Evolutionary conservation across 202 grass and related monocot species (phyloP), one percentile per base, ranked within the genome.

Genomic region (Schoenoplectus tabernaemontani): DNA sequence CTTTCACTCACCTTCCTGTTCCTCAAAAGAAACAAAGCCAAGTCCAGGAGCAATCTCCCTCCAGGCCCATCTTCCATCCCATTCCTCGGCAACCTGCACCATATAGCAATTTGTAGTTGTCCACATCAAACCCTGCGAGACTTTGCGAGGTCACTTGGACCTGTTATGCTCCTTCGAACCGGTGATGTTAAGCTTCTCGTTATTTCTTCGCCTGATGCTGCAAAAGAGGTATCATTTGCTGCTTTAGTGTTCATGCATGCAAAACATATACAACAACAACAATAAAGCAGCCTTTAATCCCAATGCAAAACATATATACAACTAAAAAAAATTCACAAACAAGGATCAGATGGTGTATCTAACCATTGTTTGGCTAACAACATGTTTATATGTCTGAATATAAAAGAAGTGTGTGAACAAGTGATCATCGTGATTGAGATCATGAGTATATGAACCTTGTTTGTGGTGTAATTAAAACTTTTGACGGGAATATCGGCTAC

Each of bases 71-170:
- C 38, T 11, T 15, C 38, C 12, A 72, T 57, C 11, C 86, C 86
- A 6, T 37, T 89, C 19, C 57, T 89, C 10, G 83, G 87, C 3
- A 89, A 65, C 80, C 74, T 89, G 20, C 87, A 88, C 64, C 87
- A 88, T 37, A 37, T 88, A 73, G 59, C 42, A 15, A 36, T 20
- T 13, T 19, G 38, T 50, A 42, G 78, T 57, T 65, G 36, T 51
- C 28, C 79, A 0, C 89, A 83, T 76, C 68, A 58, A 63, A 51
- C 80, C 6, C 44, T 91, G 54, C 38, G 59, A 1, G 56, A 80
- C 20, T 9, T 88, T 8, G 47, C 86, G 5, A 32, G 23, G 0
- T 43, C 59, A 34, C 28, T 78, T 9, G 66, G 75, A 15, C 77
- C 89, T 0, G 56, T 91, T 16, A 78, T 91, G 86, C 64, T 81